Base-by-base conservation (phyloP, 371 early-diverging fungal species). In the Haplosporangium sp. region DNA sequence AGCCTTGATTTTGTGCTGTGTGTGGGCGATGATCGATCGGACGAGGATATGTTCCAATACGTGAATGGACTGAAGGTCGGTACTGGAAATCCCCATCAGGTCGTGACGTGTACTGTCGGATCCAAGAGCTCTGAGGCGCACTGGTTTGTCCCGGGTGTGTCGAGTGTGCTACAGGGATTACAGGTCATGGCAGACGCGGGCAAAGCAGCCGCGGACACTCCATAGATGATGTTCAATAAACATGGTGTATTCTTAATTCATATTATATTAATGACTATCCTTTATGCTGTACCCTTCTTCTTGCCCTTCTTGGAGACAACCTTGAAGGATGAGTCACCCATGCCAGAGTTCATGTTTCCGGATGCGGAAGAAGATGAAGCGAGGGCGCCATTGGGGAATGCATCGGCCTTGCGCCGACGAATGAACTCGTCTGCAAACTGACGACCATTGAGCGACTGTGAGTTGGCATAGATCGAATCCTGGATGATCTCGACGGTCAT, bases 41-140 rank as follows among this genome's bases (percentile, higher is more conserved):
- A 95, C 55, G 96, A 95, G 82, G 92, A 90, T 57, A 90, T 95
- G 92, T 95, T 95, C 83, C 85, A 84, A 46, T 90, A 85, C 56
- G 80, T 93, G 18, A 86, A 89, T 58, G 87, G 87, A 46, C 80
- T 86, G 53, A 74, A 86, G 45, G 59, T 69, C 14, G 61, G 62
- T 1, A 51, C 36, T 2, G 47, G 38, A 16, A 36, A 41, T 7
- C 62, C 45, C 21, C 61, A 74, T 18, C 69, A 79, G 42, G 83
- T 83, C 1, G 75, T 89, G 23, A 90, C 89, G 18, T 89, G 89
- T 65, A 86, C 86, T 1, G 88, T 89, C 8, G 90, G 90, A 36
- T 80, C 82, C 56, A 86, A 86, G 61, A 85, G 86, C 60, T 85
- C 87, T 21, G 85, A 88, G 53, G 90, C 90, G 5, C 85, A 81